These are phyloP conservation scores for Ganoderma lucidum DNA, from an alignment of 1,284 basidiomycete genomes.

Conservation along the genomic window DNA sequence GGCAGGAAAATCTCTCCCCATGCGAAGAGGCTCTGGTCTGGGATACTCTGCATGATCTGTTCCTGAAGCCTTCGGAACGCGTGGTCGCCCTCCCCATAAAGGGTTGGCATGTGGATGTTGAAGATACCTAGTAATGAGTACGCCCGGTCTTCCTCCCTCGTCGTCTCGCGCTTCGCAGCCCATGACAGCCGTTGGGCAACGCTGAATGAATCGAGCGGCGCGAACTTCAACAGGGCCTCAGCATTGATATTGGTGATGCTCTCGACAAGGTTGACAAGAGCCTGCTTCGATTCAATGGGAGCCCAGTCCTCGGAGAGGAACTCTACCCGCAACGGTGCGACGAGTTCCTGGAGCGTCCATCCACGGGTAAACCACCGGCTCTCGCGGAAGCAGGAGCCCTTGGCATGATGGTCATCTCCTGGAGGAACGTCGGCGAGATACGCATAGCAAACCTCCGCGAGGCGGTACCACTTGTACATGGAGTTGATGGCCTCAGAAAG, in stretches of 20 bases:
- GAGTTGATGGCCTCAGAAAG: conserved; percentile 7
- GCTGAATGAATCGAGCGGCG: neutral
- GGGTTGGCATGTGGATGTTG: neutral
- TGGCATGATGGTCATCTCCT: neutral
- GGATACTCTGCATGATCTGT: conserved; percentile 3
- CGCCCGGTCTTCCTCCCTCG: neutral
- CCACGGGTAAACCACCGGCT: conserved; percentile 3
- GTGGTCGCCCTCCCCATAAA: neutral
- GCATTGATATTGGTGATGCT: neutral
- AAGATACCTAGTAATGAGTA: neutral
- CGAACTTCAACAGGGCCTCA: neutral
- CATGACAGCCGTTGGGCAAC: neutral
- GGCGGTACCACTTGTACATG: neutral
- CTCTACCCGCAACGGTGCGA: neutral
- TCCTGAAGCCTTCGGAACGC: neutral
- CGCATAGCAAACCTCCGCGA: neutral
- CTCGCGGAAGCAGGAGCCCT: neutral
- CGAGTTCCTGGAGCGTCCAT: conserved; percentile 8
- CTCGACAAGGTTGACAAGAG: neutral
- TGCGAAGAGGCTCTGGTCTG: neutral
- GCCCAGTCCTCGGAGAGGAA: neutral
- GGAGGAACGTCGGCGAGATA: neutral
- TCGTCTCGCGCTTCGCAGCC: neutral
- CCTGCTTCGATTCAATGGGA: neutral
- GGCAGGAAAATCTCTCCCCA: neutral